phyloP scores from a whole-genome alignment of 305 asterid genomes.

The Andrographis paniculata region DNA sequence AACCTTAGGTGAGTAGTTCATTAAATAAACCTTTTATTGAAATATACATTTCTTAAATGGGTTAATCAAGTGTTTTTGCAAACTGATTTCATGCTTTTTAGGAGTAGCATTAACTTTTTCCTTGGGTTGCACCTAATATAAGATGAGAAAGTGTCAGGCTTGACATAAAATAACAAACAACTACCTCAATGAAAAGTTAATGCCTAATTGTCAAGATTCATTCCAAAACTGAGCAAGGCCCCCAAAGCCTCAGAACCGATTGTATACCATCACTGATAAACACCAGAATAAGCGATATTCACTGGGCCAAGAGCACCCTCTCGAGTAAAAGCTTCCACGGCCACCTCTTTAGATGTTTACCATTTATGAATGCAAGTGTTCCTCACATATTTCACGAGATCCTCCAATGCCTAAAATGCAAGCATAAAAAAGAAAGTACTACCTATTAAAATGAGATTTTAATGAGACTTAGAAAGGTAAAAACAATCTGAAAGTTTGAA shows the following conservation, averaged over 20 bases:
- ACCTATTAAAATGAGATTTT: slow-evolving; percentile 10
- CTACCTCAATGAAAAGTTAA: slow-evolving; percentile 24
- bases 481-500: slow-evolving; percentile 10
- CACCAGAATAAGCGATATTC: not conserved
- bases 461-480: slow-evolving; percentile 16
- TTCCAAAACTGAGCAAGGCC: slow-evolving; percentile 87
- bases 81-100: slow-evolving; percentile 78
- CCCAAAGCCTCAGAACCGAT: slow-evolving; percentile 83
- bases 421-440: slow-evolving; percentile 16
- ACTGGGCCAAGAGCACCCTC: not conserved
- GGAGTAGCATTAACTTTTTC: slow-evolving; percentile 54
- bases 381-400: slow-evolving; percentile 70
- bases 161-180: slow-evolving; percentile 19
- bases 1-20: too few species aligned
- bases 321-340: not conserved
- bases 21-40: slow-evolving; percentile 3
- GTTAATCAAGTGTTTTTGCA: slow-evolving; percentile 66
- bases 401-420: slow-evolving; percentile 72
- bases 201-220: slow-evolving; percentile 96
- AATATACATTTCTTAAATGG: slow-evolving; percentile 81
- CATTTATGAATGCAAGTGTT: too few species aligned
- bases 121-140: slow-evolving; percentile 65
- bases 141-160: slow-evolving; percentile 26
- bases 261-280: not conserved
- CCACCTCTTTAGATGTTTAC: too few species aligned